These are phyloP conservation scores for Rosa multiflora DNA, from an alignment of 306 rosid species.

Conservation along the genomic window DNA sequence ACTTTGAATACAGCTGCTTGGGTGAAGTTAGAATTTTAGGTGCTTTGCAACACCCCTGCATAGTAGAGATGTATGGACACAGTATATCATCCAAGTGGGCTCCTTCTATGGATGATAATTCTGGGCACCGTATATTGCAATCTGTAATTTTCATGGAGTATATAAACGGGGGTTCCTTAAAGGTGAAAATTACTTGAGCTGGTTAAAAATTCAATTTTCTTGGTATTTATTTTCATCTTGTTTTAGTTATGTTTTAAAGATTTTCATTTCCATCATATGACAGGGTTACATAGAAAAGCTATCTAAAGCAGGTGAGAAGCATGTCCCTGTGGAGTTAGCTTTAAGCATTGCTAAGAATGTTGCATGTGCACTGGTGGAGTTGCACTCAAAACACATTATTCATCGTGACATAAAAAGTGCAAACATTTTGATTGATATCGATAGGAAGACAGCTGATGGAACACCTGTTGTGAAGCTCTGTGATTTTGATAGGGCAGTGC, in stretches of 20 bases:
- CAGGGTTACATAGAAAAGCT: conserved; percentile 74
- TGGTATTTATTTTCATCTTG: not conserved
- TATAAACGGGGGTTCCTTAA: conserved; percentile 80
- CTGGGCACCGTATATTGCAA: conserved; percentile 55
- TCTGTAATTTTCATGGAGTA: conserved; percentile 86
- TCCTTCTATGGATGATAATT: conserved; percentile 61
- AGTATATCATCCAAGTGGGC: conserved; percentile 78
- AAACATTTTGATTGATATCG: conserved; percentile 77
- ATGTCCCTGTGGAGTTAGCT: conserved; percentile 61
- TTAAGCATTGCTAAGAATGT: conserved; percentile 73
- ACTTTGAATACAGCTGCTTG: conserved; percentile 73
- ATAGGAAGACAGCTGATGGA: conserved; percentile 67
- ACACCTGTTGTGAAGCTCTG: conserved; percentile 83
- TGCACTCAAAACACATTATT: conserved; percentile 87
- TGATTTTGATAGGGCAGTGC: conserved; percentile 97
- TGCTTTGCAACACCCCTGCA: conserved; percentile 78
- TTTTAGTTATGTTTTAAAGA: conserved; percentile 14
- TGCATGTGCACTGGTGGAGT: conserved; percentile 74
- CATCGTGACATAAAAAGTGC: conserved; percentile 97
- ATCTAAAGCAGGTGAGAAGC: conserved; percentile 69
- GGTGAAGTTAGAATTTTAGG: conserved; percentile 94
- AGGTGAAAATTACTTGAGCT: conserved; percentile 44
- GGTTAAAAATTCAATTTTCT: not conserved
- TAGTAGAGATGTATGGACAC: conserved; percentile 94
- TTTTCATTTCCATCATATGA: conserved; percentile 19